A percentile compares a stretch with the other conserved stretches of the same genome.
phyloP scores from a whole-genome alignment of 192 early-diverging fungal species.

The Coemansia sp. region DNA sequence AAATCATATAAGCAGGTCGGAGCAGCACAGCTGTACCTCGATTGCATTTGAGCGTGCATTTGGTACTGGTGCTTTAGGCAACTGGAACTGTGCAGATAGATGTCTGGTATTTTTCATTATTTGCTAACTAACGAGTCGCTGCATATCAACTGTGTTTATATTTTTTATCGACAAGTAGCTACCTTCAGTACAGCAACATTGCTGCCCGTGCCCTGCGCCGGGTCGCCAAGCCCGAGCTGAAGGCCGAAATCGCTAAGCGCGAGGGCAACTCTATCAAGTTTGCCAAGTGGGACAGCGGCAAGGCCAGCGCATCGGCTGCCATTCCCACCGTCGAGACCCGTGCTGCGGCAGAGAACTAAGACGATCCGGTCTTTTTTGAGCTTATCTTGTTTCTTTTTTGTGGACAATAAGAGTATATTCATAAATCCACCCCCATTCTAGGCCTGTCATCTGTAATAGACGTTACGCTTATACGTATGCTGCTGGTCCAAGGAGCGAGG shows the following conservation, averaged over 20 bases:
- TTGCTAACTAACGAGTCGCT: too few relatives aligned
- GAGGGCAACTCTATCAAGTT: slow-evolving; percentile 39
- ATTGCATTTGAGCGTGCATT: too few relatives aligned
- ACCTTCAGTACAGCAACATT: slow-evolving; percentile 52
- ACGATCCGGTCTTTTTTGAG: not conserved
- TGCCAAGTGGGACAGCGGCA: slow-evolving; percentile 48
- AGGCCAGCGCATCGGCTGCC: slow-evolving; percentile 18
- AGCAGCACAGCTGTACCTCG: too few relatives aligned
- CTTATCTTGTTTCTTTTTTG: not conserved
- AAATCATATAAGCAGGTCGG: too few relatives aligned
- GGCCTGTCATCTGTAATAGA: too few relatives aligned
- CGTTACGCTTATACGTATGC: too few relatives aligned
- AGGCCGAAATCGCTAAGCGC: slow-evolving; percentile 47
- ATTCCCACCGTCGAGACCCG: slow-evolving; percentile 38
- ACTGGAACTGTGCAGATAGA: too few relatives aligned
- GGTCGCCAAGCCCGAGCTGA: slow-evolving; percentile 38
- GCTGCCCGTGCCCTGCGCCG: slow-evolving; percentile 49
- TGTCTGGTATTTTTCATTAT: too few relatives aligned
- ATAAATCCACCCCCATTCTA: too few relatives aligned
- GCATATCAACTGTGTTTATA: too few relatives aligned
- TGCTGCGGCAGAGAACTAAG: slow-evolving; percentile 38
- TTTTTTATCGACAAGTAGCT: slow-evolving; percentile 19
- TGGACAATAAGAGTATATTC: not conserved
- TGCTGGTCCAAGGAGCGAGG: too few relatives aligned
- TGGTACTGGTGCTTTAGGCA: too few relatives aligned